Conservation (phyloP, 1,284 basidiomycete species). For the Hortiboletus rubellus region DNA sequence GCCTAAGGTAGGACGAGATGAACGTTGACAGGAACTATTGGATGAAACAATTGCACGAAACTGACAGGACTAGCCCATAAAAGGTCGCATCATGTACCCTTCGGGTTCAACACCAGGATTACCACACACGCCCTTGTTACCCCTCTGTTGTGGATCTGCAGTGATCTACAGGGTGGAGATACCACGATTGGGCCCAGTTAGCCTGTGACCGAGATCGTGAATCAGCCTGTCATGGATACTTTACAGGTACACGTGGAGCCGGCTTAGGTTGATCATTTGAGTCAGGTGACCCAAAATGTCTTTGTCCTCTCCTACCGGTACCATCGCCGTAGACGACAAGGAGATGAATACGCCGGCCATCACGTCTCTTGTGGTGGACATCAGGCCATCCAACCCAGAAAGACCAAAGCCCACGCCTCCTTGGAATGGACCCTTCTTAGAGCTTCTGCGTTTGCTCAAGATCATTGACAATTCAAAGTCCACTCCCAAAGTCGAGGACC, state of each 20-base stretch:
- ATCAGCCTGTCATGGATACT: background rate
- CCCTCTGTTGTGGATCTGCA: background rate
- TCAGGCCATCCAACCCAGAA: background rate
- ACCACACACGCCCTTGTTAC: background rate
- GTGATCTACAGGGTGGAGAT: conserved; percentile 1
- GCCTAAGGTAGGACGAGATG: background rate
- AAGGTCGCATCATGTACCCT: background rate
- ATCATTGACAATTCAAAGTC: conserved; percentile 4
- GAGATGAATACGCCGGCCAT: background rate
- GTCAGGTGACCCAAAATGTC: conserved; percentile 12
- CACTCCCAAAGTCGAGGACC: background rate
- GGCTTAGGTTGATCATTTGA: background rate
- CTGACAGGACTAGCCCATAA: background rate
- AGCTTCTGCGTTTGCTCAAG: conserved; percentile 12
- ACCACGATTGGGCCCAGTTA: background rate
- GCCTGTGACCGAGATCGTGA: background rate
- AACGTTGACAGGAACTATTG: background rate
- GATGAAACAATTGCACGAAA: too few relatives aligned
- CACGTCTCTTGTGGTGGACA: conserved; percentile 11
- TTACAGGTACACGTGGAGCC: conserved; percentile 2
- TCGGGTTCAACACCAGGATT: background rate
- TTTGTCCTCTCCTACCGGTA: conserved; percentile 11
- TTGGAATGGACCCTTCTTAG: conserved; percentile 15
- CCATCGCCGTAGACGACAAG: conserved; percentile 10
- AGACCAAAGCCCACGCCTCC: background rate